These are phyloP conservation scores for Irpex sp. DNA, from an alignment of 1,284 basidiomycete species.

Conservation along the genomic window DNA sequence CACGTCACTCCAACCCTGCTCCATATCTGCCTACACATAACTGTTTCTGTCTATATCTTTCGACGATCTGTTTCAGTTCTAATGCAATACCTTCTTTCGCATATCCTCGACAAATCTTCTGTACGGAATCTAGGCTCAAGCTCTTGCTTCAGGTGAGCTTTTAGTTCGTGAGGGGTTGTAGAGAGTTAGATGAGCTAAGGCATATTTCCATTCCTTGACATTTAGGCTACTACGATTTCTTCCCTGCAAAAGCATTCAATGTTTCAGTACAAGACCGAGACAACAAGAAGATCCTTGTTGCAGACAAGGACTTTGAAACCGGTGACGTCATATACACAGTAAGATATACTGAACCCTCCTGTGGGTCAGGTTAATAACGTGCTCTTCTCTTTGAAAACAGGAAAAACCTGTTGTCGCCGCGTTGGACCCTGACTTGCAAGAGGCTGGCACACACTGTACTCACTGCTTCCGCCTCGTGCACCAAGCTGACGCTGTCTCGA, in stretches of 20 bases:
- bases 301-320: slow-evolving; percentile 60
- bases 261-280: slow-evolving; percentile 50
- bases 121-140: slow-evolving; percentile 54
- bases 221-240: slow-evolving; percentile 70
- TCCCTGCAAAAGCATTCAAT: slow-evolving; percentile 69
- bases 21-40: slow-evolving; percentile 1
- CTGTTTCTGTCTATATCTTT: slow-evolving; percentile 12
- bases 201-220: slow-evolving; percentile 10
- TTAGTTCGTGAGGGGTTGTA: slow-evolving; percentile 22
- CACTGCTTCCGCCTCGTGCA: slow-evolving; percentile 64
- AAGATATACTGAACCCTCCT: slow-evolving; percentile 3
- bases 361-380: background rate
- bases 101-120: slow-evolving; percentile 24
- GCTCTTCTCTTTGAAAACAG: slow-evolving; percentile 32
- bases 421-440: slow-evolving; percentile 68
- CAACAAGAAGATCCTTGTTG: slow-evolving; percentile 55
- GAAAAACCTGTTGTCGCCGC: slow-evolving; percentile 67
- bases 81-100: slow-evolving; percentile 49
- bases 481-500: slow-evolving; percentile 38
- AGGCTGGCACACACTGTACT: slow-evolving; percentile 62
- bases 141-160: slow-evolving; percentile 72
- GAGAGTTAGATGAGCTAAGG: slow-evolving; percentile 10
- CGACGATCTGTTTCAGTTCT: slow-evolving; percentile 40
- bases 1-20: background rate
- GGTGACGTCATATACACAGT: slow-evolving; percentile 79